Evolutionary conservation across 495 filamentous ascomycete genomes (phyloP).

Genomic region (Neurospora sp.): DNA sequence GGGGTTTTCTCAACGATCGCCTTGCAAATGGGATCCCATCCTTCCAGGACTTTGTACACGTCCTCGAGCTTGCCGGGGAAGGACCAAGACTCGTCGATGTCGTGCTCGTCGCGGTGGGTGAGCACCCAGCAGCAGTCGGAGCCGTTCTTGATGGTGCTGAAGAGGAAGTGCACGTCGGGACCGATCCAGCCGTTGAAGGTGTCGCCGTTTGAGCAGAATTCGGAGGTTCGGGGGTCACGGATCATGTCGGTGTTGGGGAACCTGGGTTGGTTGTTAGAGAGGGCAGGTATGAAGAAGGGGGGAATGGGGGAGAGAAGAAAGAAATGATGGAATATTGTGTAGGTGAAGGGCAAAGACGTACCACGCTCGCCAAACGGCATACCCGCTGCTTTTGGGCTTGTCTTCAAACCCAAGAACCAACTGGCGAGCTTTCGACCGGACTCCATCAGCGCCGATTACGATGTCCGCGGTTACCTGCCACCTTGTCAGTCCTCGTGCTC

Average conservation of each 20-base stretch:
- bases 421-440: conserved; percentile 48
- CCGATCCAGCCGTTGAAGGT: conserved; percentile 53
- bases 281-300: too few relatives aligned
- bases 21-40: conserved; percentile 50
- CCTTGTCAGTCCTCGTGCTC: neutral
- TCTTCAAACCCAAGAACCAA: conserved; percentile 50
- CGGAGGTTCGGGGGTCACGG: conserved; percentile 43
- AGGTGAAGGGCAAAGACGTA: too few relatives aligned
- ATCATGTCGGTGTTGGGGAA: conserved; percentile 53
- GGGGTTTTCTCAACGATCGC: conserved; percentile 53
- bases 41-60: conserved; percentile 47
- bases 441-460: conserved; percentile 52
- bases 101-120: conserved; percentile 48
- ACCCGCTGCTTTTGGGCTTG: conserved; percentile 48
- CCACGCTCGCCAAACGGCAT: conserved; percentile 53
- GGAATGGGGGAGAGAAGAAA: too few relatives aligned
- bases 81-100: conserved; percentile 53
- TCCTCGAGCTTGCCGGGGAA: conserved; percentile 50
- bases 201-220: conserved; percentile 53
- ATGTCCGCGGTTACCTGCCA: conserved; percentile 36
- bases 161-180: conserved; percentile 51
- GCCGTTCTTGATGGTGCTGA: conserved; percentile 49
- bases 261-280: too few relatives aligned
- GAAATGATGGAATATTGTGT: too few relatives aligned
- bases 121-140: conserved; percentile 57